Evolutionary conservation across 352 stramenopile genomes (phyloP).

Genomic region (Thalassiosira ordinaria): DNA sequence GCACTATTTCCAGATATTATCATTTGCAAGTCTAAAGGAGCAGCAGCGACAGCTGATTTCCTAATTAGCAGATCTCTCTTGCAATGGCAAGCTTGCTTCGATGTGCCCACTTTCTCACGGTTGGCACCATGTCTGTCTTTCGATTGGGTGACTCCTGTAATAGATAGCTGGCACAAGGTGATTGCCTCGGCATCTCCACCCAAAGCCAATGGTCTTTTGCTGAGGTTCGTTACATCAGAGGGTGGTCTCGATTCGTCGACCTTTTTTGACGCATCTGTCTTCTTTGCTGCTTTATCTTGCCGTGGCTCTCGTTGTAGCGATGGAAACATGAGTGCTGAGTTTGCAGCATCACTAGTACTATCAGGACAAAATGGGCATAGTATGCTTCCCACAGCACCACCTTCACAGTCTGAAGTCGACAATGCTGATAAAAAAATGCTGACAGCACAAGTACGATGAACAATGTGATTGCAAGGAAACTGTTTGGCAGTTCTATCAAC

Average conservation of each 20-base stretch:
- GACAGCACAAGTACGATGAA: conserved; percentile 9
- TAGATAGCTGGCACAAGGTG: neutral
- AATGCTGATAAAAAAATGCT: conserved; percentile 4
- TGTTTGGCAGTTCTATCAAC: conserved; percentile 9
- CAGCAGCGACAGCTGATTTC: neutral
- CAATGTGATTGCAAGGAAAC: conserved; percentile 12
- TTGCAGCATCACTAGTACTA: neutral
- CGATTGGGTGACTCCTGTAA: conserved; percentile 6
- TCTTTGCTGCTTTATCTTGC: neutral
- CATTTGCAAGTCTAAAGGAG: neutral
- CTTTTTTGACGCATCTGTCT: neutral
- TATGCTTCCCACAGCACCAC: neutral
- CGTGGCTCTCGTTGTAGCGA: conserved; percentile 2
- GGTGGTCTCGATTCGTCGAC: neutral
- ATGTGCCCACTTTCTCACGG: neutral
- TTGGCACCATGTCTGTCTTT: too few species aligned
- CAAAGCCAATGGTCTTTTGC: neutral
- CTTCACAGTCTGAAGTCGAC: conserved; percentile 4
- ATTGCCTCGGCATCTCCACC: neutral
- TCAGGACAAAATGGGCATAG: conserved; percentile 4
- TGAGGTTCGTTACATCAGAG: conserved; percentile 8
- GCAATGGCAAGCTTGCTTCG: neutral
- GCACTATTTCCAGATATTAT: neutral
- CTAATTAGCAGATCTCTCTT: neutral
- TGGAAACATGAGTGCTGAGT: neutral